Conservation (phyloP, 805 yeast species). For the Komagataella ulmi region DNA sequence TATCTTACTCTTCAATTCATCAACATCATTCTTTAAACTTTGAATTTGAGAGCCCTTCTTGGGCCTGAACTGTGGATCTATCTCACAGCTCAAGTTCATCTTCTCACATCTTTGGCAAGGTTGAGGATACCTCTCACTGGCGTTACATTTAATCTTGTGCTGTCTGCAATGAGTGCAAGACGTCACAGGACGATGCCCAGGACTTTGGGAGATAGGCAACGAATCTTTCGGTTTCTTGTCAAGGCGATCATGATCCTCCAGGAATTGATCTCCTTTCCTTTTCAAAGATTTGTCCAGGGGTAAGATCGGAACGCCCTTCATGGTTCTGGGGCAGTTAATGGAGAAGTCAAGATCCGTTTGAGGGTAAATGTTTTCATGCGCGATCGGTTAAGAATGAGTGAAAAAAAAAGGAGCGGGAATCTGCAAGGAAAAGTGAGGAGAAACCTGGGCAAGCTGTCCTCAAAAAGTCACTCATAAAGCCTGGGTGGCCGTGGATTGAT, state of each 20-base stretch:
- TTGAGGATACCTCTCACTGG: conserved; percentile 66
- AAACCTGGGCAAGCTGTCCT: not conserved
- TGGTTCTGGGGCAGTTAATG: not conserved
- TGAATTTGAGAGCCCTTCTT: conserved; percentile 87
- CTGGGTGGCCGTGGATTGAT: not conserved
- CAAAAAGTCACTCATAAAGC: not conserved
- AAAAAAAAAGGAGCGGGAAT: not conserved
- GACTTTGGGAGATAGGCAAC: conserved; percentile 10
- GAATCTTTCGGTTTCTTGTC: not conserved
- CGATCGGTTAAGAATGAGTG: not conserved
- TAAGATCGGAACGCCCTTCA: not conserved
- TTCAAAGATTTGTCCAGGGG: not conserved
- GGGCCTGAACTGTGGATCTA: conserved; percentile 86
- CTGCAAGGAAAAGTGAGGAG: not conserved
- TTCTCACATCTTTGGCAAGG: conserved; percentile 77
- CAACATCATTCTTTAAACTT: conserved; percentile 71
- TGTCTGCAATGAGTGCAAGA: conserved; percentile 92
- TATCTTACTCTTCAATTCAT: conserved; percentile 61
- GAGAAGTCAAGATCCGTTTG: not conserved
- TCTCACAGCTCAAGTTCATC: conserved; percentile 71
- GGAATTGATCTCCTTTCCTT: not conserved
- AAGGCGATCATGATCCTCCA: not conserved
- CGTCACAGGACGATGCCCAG: conserved; percentile 77
- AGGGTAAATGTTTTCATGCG: not conserved
- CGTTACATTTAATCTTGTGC: conserved; percentile 88